phyloP scores from a whole-genome alignment of 805 yeast genomes.

The Sugiyamaella floridensis region DNA sequence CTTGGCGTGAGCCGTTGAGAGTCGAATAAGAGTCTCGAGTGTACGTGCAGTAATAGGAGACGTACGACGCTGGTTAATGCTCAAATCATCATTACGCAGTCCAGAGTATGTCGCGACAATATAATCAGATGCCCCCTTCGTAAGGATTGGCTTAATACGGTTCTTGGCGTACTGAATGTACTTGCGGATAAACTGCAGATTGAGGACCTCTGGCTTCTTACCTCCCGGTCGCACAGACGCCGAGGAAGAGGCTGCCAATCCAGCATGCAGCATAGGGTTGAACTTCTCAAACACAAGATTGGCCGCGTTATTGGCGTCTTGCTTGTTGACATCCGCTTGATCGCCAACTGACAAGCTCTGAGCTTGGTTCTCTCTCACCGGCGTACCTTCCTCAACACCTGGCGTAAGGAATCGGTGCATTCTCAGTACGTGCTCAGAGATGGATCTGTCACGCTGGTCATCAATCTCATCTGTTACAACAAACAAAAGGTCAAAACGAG shows the following conservation, averaged over 20 bases:
- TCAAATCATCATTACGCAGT: slow-evolving; percentile 65
- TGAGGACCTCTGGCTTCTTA: slow-evolving; percentile 45
- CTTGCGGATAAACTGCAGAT: slow-evolving; percentile 82
- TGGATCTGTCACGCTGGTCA: slow-evolving; percentile 72
- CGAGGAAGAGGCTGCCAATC: slow-evolving; percentile 43
- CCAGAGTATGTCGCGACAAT: slow-evolving; percentile 76
- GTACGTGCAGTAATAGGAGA: slow-evolving; percentile 99
- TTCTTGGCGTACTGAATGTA: slow-evolving; percentile 91
- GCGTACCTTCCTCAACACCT: slow-evolving; percentile 89
- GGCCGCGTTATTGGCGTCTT: slow-evolving; percentile 42
- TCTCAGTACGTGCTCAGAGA: slow-evolving; percentile 89
- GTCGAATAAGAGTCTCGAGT: slow-evolving; percentile 87
- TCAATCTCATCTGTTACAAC: slow-evolving; percentile 94
- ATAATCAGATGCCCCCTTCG: slow-evolving; percentile 68
- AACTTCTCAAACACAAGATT: slow-evolving; percentile 69
- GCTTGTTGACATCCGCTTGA: slow-evolving; percentile 40
- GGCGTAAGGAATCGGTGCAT: slow-evolving; percentile 87
- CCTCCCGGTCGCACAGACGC: slow-evolving; percentile 19
- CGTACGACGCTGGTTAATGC: slow-evolving; percentile 46
- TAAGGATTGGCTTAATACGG: slow-evolving; percentile 72
- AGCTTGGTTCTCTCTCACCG: slow-evolving; percentile 65
- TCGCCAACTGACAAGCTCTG: slow-evolving; percentile 80
- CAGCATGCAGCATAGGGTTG: slow-evolving; percentile 75
- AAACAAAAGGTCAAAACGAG: slow-evolving; percentile 92
- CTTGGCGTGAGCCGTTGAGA: slow-evolving; percentile 94